Conservation (phyloP, 2,329 filamentous ascomycete genomes). For the Arachnomyces sp. region DNA sequence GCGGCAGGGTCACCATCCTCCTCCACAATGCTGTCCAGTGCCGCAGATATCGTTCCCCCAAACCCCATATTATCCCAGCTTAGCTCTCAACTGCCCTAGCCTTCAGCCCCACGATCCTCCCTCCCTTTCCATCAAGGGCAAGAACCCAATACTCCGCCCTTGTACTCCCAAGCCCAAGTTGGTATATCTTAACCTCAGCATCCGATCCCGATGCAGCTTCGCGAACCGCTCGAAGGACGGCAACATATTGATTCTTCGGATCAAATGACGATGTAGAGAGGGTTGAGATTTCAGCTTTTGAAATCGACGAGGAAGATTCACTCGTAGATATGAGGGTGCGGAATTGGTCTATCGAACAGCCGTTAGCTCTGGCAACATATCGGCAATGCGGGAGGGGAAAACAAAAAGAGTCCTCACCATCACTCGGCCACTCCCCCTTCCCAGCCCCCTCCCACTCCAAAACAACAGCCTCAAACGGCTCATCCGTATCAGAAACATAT, state of each 20-base stretch:
- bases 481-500: constrained; percentile 76
- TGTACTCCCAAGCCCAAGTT: constrained; percentile 53
- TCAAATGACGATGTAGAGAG: constrained; percentile 66
- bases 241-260: constrained; percentile 56
- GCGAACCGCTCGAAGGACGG: constrained; percentile 46
- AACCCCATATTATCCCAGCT: constrained; percentile 3
- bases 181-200: constrained; percentile 66
- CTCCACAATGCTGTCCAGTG: no score
- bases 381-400: neutral
- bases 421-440: constrained; percentile 26
- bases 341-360: constrained; percentile 52
- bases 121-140: constrained; percentile 49
- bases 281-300: constrained; percentile 53
- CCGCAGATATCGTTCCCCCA: no score
- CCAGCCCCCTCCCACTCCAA: constrained; percentile 46
- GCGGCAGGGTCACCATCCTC: no score
- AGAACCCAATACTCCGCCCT: constrained; percentile 75
- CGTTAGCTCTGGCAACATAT: neutral
- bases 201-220: constrained; percentile 20
- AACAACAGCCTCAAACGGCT: constrained; percentile 71
- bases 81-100: constrained; percentile 67
- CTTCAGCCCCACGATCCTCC: constrained; percentile 66
- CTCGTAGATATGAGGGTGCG: constrained; percentile 49
- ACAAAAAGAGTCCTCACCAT: constrained; percentile 18
- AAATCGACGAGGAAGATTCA: constrained; percentile 30